Evolutionary conservation across 2,329 filamentous ascomycete genomes (phyloP).

Genomic region (Sporothrix pallida): DNA sequence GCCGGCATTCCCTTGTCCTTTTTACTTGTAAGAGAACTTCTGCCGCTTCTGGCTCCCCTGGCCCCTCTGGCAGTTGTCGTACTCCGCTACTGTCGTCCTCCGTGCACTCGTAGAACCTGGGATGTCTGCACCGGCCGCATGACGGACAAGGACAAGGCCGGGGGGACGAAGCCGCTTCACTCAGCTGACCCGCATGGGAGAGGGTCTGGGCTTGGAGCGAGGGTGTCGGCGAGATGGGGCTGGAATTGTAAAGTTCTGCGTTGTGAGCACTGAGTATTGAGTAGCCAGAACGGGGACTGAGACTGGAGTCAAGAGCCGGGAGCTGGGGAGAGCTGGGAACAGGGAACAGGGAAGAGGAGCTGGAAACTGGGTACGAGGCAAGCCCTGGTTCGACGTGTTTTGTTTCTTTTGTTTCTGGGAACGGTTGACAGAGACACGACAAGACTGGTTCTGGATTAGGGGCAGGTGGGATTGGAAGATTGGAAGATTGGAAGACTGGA

Average conservation of each 20-base stretch:
- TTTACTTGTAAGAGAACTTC: neutral
- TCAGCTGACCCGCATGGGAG: constrained; percentile 19
- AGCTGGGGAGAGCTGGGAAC: neutral
- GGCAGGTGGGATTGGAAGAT: neutral
- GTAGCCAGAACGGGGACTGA: neutral
- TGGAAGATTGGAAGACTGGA: neutral
- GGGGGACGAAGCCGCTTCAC: constrained; percentile 24
- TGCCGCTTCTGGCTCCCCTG: neutral
- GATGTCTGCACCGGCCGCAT: constrained; percentile 22
- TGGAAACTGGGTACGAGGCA: neutral
- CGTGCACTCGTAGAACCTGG: constrained; percentile 10
- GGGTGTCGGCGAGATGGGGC: neutral
- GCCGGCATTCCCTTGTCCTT: neutral
- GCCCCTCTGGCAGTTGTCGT: neutral
- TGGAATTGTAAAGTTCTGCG: neutral
- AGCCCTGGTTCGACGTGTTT: neutral
- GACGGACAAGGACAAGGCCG: constrained; percentile 18
- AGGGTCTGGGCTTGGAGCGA: constrained; percentile 6
- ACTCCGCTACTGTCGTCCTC: neutral
- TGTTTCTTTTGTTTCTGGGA: constrained; percentile 17
- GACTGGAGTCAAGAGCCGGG: neutral
- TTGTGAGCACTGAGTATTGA: neutral
- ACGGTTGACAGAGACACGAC: neutral
- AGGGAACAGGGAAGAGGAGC: neutral
- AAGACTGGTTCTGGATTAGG: constrained; percentile 17